Conservation (phyloP, 2,329 filamentous ascomycete genomes). For the Diaporthe velutina region DNA sequence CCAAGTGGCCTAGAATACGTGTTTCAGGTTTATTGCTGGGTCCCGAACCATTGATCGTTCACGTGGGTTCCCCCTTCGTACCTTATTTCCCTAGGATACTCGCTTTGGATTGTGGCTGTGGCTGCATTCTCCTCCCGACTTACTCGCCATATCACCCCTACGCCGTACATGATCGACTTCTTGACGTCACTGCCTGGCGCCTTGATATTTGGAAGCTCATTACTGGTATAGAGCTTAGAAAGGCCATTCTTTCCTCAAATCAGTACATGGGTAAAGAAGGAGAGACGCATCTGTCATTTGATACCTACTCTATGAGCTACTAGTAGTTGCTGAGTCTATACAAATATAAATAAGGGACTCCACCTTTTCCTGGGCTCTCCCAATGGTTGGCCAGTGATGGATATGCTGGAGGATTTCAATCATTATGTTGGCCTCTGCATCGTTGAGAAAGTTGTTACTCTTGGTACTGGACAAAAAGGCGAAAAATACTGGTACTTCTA, state of each 20-base stretch:
- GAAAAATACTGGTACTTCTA: too few species aligned
- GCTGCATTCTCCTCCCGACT: not conserved
- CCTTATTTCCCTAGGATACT: not conserved
- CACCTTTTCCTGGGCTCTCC: too few species aligned
- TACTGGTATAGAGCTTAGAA: not conserved
- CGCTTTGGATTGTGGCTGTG: not conserved
- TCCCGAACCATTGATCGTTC: not conserved
- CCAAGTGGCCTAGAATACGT: not conserved
- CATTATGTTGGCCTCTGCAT: too few species aligned
- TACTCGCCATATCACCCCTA: not conserved
- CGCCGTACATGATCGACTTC: not conserved
- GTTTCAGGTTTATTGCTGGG: not conserved
- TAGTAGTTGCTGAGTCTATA: too few species aligned
- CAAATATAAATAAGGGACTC: too few species aligned
- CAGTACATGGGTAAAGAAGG: not conserved
- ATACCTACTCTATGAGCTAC: too few species aligned
- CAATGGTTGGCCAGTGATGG: too few species aligned
- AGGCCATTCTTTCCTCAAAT: not conserved
- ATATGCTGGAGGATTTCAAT: too few species aligned
- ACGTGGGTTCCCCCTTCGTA: not conserved
- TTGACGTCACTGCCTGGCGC: not conserved
- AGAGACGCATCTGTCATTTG: not conserved
- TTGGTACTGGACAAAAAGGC: too few species aligned
- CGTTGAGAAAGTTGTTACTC: too few species aligned
- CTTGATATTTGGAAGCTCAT: not conserved